phyloP scores from a whole-genome alignment of 202 grass and related monocot species.

The Setaria italica region DNA sequence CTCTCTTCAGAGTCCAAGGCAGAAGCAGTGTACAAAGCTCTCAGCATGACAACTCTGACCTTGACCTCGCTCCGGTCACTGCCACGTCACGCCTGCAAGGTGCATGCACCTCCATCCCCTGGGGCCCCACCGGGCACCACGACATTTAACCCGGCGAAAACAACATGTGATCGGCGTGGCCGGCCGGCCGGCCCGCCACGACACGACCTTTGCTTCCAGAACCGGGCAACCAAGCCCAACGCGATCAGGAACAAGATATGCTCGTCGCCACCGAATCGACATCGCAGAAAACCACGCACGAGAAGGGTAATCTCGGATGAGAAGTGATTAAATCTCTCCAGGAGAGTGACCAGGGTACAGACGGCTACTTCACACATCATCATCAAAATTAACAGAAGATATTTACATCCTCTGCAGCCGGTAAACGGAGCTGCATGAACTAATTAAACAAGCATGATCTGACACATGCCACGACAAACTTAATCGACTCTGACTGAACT shows the following conservation, averaged over 20 bases:
- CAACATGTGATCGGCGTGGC: conserved; percentile 31
- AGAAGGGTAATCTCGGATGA: background rate
- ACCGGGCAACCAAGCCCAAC: background rate
- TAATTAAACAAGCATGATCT: background rate
- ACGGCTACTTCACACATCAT: background rate
- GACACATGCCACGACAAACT: background rate
- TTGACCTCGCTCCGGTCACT: background rate
- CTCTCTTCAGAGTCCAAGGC: background rate
- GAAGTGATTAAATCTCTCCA: background rate
- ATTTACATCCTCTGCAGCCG: conserved; percentile 48
- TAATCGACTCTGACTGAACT: background rate
- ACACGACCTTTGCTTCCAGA: conserved; percentile 36
- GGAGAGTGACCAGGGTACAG: conserved; percentile 7
- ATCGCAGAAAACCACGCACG: background rate
- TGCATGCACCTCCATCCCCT: background rate
- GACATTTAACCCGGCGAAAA: conserved; percentile 18
- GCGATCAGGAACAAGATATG: background rate
- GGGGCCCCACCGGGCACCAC: conserved; percentile 8
- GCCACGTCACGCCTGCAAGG: background rate
- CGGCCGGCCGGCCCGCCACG: background rate
- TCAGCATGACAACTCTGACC: conserved; percentile 49
- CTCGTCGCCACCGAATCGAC: background rate
- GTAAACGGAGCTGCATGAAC: background rate
- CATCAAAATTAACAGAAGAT: background rate
- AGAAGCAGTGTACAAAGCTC: background rate